Evolutionary conservation across 176 grass and related monocot species (phyloP).

Genomic region (Elymus sibiricus): DNA sequence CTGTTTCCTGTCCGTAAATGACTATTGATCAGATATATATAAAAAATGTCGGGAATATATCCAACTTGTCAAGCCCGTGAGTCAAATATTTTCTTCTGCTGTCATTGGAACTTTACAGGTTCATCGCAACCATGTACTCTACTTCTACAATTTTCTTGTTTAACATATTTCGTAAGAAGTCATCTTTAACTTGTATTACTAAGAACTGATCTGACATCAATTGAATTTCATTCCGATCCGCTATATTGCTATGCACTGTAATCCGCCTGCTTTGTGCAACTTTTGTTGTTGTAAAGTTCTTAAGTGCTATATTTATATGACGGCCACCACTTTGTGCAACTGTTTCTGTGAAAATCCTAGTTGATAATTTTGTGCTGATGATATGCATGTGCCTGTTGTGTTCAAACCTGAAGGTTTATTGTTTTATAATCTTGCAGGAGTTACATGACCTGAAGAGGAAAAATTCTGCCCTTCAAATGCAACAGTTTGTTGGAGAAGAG

Average conservation of each 20-base stretch:
- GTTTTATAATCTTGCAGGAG: slow-evolving; percentile 48
- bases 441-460: slow-evolving; percentile 73
- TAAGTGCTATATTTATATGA: neutral
- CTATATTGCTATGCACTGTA: neutral
- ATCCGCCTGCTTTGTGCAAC: neutral
- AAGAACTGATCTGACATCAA: neutral
- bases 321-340: neutral
- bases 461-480: slow-evolving; percentile 90
- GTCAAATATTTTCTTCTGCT: neutral
- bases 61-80: neutral
- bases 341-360: neutral
- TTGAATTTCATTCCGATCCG: neutral
- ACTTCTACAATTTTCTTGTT: neutral
- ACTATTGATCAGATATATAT: neutral
- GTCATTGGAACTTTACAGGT: neutral
- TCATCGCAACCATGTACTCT: neutral
- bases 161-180: neutral
- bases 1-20: neutral
- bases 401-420: neutral
- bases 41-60: neutral
- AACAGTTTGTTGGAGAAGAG: slow-evolving; percentile 91
- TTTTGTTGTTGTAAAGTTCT: neutral
- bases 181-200: neutral
- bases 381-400: neutral
- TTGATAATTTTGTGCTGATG: neutral